Evolutionary conservation across 257 asterid genomes (phyloP), one percentile per base, ranked within the genome.

Genomic region (Solanum chmielewskii): DNA sequence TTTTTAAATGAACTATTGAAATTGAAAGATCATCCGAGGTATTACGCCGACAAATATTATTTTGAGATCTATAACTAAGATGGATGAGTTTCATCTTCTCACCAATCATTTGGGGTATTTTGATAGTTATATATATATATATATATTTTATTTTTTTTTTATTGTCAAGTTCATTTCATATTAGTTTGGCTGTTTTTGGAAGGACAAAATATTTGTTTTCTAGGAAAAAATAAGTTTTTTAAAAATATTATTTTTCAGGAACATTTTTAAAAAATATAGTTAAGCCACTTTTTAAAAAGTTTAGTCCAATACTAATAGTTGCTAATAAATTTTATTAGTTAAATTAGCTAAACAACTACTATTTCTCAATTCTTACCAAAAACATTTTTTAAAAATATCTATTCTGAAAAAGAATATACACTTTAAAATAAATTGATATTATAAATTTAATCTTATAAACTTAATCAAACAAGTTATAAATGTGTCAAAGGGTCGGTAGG

Each of bases 21-120:
- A 2, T 47, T 47, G 20, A 47, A 2, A 14, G 1, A 47, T 0
- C 8, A 4, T 47, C 0, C 4, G 8, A 49, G 15, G 5, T 47
- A 14, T 49, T 15, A 5, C 7, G 1, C 7, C 7, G 7, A 35
- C 39, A 35, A 35, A 35, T 35, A 35, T 5, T 5, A 35, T 35
- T 35, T 35, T 35, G 7, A 35, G 6, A 35, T 35, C 37, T 35
- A 35, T 35, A 35, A 35, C 39, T 35, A 35, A 35, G 35, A 33
- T 33, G 5, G 35, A 33, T 33, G 35, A 33, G 35, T 33, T 33
- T 33, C 5, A 33, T 33, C 35, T 4, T 33, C 35, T 33, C 35
- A 33, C 5, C 35, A 33, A 33, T 33, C 35, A 0, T 33, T 33
- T 33, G 35, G 35, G 5, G 35, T 33, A 33, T 33, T 33, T 33